Percentiles rank a stretch among this genome's conserved stretches.
phyloP scores from a whole-genome alignment of 2,329 filamentous ascomycete species.

The Berkeleyomyces rouxiae region DNA sequence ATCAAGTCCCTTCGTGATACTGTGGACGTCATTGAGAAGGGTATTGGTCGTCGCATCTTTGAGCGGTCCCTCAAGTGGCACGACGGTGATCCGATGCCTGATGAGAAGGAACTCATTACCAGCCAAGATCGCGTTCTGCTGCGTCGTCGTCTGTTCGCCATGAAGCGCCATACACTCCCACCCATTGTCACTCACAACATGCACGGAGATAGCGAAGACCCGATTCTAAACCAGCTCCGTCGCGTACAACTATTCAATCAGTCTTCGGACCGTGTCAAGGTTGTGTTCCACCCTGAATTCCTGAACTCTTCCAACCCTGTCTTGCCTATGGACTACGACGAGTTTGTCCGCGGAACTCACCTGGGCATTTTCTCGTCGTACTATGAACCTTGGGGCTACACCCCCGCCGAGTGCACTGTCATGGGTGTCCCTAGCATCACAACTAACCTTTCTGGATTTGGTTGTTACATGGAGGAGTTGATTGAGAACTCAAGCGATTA shows the following conservation, averaged over 20 bases:
- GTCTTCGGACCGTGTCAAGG: slow-evolving; percentile 84
- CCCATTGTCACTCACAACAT: slow-evolving; percentile 99
- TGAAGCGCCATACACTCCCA: slow-evolving; percentile 81
- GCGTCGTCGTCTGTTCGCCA: slow-evolving; percentile 79
- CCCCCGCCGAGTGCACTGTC: slow-evolving; percentile 91
- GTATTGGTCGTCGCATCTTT: slow-evolving; percentile 85
- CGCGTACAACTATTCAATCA: slow-evolving; percentile 96
- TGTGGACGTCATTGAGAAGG: slow-evolving; percentile 78
- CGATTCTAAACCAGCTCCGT: slow-evolving; percentile 87
- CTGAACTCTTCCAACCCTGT: slow-evolving; percentile 91
- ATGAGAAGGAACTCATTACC: slow-evolving; percentile 91
- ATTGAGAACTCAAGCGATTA: slow-evolving; percentile 98
- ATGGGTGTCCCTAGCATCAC: slow-evolving; percentile 99
- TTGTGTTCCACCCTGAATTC: slow-evolving; percentile 97
- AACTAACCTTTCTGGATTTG: slow-evolving; percentile 92
- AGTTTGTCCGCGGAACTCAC: slow-evolving; percentile 94
- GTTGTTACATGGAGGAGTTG: slow-evolving; percentile 98
- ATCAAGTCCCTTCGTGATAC: slow-evolving; percentile 93
- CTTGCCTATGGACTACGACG: slow-evolving; percentile 89
- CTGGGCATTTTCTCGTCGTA: slow-evolving; percentile 92
- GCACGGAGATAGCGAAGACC: slow-evolving; percentile 84
- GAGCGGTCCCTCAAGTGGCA: slow-evolving; percentile 91
- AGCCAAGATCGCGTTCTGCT: slow-evolving; percentile 84
- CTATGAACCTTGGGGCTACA: slow-evolving; percentile 99
- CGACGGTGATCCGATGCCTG: slow-evolving; percentile 80